Conservation (phyloP, 768 basidiomycete species). For the Termitomyces sp. region DNA sequence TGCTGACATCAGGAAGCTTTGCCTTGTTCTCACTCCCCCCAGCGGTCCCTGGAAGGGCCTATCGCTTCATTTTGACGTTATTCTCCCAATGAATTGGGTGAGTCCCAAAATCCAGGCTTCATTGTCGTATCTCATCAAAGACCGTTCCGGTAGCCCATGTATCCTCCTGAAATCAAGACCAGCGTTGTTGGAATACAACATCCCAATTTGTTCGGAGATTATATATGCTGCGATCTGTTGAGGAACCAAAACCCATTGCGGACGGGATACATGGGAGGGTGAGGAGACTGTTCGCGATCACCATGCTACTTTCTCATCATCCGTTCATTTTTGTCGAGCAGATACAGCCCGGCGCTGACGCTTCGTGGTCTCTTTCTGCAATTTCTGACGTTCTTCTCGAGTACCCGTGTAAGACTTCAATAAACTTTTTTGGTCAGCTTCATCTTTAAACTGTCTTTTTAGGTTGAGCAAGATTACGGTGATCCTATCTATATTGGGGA, state of each 20-base stretch:
- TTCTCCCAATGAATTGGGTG: slow-evolving; percentile 35
- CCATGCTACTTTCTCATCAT: background rate
- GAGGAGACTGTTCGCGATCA: background rate
- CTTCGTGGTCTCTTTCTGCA: slow-evolving; percentile 41
- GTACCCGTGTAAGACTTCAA: slow-evolving; percentile 8
- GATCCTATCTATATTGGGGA: slow-evolving; percentile 1
- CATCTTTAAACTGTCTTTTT: slow-evolving; percentile 14
- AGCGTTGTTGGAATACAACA: slow-evolving; percentile 35
- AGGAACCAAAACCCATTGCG: slow-evolving; percentile 19
- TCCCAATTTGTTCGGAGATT: slow-evolving; percentile 36
- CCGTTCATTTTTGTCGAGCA: slow-evolving; percentile 10
- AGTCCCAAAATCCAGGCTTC: slow-evolving; percentile 1
- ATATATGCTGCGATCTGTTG: slow-evolving; percentile 41
- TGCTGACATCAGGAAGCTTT: slow-evolving; percentile 37
- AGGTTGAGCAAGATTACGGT: slow-evolving; percentile 9
- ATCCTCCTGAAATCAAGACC: slow-evolving; percentile 31
- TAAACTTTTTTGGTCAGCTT: background rate
- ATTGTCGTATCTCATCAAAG: background rate
- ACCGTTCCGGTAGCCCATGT: slow-evolving; percentile 26
- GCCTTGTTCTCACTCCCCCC: slow-evolving; percentile 40
- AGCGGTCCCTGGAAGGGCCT: slow-evolving; percentile 42
- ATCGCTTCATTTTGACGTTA: slow-evolving; percentile 37
- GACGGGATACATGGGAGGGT: slow-evolving; percentile 35
- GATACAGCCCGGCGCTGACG: slow-evolving; percentile 41
- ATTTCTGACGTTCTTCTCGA: slow-evolving; percentile 14